Base-by-base conservation (phyloP, 352 stramenopile species). In the Phytophthora citrophthora region DNA sequence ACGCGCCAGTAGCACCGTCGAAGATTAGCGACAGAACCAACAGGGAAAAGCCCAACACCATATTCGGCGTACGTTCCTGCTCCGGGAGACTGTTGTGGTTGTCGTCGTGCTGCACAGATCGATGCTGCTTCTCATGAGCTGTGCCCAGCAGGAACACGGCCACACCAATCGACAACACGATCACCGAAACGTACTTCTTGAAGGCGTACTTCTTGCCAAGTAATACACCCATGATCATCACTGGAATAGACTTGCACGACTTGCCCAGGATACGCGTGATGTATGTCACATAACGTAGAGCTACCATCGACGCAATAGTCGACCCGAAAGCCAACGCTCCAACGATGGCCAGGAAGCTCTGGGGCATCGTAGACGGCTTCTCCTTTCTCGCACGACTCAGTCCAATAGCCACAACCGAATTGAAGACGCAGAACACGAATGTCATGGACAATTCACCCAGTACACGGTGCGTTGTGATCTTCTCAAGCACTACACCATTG, bases 221-320 rank as follows among this genome's bases (percentile, higher is more conserved):
- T 15, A 88, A 69, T 20, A 91, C 61, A 6, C 87, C 86, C 45
- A 94, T 70, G 31, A 93, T n/a, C 86, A 95, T 94, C 26, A 95
- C 81, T 0, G 87, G 87, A 46, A 95, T 94, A 3, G 82, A 91
- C 71, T 94, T 94, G 82, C 87, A 95, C 54, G 85, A 93, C 74
- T 95, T 95, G 76, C 86, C 87, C 26, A 95, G 57, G 50, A 93
- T 91, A 10, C 87, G 82, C 23, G 87, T 94, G 55, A 94, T 91
- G 72, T 93, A 94, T 41, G 84, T 91, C 44, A 94, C 83, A 61
- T 95, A 95, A 13, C 87, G 87, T 20, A 95, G 61, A 43, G 84
- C 80, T 38, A 93, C 78, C 79, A 95, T 92, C 7, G 87, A 95
- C 51, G 83, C 76, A 59, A 94, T 90, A 26, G 83, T 94, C 13